phyloP scores from a whole-genome alignment of 129 eudicot species.

The Sambucus nigra region DNA sequence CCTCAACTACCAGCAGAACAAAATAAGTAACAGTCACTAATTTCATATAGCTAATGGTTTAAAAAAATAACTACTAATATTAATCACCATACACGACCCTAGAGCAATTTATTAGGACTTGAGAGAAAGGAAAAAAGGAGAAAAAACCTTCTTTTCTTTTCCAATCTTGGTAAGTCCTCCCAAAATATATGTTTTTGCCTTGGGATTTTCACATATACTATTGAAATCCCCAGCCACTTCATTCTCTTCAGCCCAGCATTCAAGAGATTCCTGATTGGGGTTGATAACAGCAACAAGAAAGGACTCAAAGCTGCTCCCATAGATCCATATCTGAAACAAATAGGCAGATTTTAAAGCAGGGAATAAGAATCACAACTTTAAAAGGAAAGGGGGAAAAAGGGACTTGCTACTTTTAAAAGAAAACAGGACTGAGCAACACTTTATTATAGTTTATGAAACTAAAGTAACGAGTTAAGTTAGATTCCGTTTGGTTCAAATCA shows the following conservation, averaged over 20 bases:
- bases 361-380: not conserved
- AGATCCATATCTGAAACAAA: slow-evolving; percentile 76
- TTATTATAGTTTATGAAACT: too few species aligned
- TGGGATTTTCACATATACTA: slow-evolving; percentile 49
- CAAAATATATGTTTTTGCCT: slow-evolving; percentile 54
- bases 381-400: not conserved
- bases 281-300: slow-evolving; percentile 83
- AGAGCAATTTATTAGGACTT: not conserved
- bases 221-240: slow-evolving; percentile 48
- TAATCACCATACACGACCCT: not conserved
- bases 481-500: too few species aligned
- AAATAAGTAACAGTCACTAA: not conserved
- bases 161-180: slow-evolving; percentile 49
- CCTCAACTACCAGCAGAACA: slow-evolving; percentile 40
- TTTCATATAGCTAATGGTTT: not conserved
- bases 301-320: slow-evolving; percentile 87
- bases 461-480: too few species aligned
- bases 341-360: slow-evolving; percentile 1
- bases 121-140: not conserved
- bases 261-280: slow-evolving; percentile 66
- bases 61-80: not conserved
- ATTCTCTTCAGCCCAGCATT: slow-evolving; percentile 66
- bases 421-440: too few species aligned
- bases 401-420: too few species aligned
- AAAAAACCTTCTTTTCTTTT: slow-evolving; percentile 75